Evolutionary conservation across 2,329 filamentous ascomycete genomes (phyloP).

Genomic region (Fusarium buxicola): DNA sequence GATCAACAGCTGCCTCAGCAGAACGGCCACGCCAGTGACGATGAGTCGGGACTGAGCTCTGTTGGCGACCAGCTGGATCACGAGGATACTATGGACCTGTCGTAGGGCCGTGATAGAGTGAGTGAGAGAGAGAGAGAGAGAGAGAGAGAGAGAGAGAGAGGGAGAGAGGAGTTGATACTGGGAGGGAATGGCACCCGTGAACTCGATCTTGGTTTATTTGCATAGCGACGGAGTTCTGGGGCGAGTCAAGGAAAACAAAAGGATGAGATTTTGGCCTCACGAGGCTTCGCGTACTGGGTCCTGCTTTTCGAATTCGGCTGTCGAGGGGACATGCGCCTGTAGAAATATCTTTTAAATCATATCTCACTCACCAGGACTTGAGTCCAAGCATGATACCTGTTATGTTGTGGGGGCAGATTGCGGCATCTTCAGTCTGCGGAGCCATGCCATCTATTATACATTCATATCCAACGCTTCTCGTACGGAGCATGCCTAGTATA

Average conservation of each 20-base stretch:
- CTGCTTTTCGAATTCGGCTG: too few relatives aligned
- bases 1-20: conserved; percentile 31
- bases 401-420: too few relatives aligned
- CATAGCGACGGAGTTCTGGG: conserved; percentile 48
- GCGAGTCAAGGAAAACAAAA: conserved; percentile 12
- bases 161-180: background rate
- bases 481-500: conserved; percentile 11
- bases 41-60: conserved; percentile 68
- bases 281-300: conserved; percentile 1
- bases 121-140: background rate
- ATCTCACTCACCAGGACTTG: too few relatives aligned
- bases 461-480: conserved; percentile 5
- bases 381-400: too few relatives aligned
- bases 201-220: conserved; percentile 34
- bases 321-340: too few relatives aligned
- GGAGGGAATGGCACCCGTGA: background rate
- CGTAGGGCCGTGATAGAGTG: conserved; percentile 47
- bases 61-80: conserved; percentile 61
- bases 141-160: background rate
- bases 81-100: conserved; percentile 61
- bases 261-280: conserved; percentile 17
- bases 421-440: background rate
- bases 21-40: conserved; percentile 46
- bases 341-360: too few relatives aligned
- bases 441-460: conserved; percentile 6